Conservation (phyloP, 2,329 filamentous ascomycete genomes). For the Seiridium cupressi region DNA sequence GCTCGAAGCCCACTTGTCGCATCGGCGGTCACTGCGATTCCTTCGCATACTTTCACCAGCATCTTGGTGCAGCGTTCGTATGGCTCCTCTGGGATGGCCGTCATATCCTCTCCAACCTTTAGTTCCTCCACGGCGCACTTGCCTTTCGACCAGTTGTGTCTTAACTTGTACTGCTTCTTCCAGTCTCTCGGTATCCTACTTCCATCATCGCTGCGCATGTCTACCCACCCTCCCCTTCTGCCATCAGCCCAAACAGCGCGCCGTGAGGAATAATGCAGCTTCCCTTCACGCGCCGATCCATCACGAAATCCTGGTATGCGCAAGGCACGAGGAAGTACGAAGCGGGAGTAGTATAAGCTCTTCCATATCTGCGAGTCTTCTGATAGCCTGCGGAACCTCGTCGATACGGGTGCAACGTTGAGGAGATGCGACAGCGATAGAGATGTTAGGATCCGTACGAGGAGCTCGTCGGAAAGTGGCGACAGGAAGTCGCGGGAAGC, state of each 20-base stretch:
- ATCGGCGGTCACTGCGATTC: slow-evolving; percentile 77
- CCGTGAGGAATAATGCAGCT: slow-evolving; percentile 44
- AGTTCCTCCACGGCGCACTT: slow-evolving; percentile 80
- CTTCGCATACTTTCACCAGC: slow-evolving; percentile 74
- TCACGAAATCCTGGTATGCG: slow-evolving; percentile 66
- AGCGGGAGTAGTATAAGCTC: slow-evolving; percentile 80
- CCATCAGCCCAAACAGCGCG: slow-evolving; percentile 45
- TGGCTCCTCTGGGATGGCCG: slow-evolving; percentile 18
- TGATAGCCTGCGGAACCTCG: slow-evolving; percentile 69
- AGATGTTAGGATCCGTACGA: slow-evolving; percentile 79
- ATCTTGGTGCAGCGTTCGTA: slow-evolving; percentile 49
- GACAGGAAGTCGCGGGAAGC: slow-evolving; percentile 60
- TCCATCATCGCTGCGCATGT: slow-evolving; percentile 53
- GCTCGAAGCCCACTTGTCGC: slow-evolving; percentile 66
- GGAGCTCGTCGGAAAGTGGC: slow-evolving; percentile 78
- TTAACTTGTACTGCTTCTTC: slow-evolving; percentile 77
- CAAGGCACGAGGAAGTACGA: slow-evolving; percentile 77
- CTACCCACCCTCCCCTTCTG: slow-evolving; percentile 40
- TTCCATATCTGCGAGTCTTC: slow-evolving; percentile 91
- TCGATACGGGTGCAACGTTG: slow-evolving; percentile 64
- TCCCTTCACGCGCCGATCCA: slow-evolving; percentile 29
- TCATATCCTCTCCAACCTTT: slow-evolving; percentile 31
- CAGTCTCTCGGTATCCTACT: slow-evolving; percentile 19
- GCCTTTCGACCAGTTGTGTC: slow-evolving; percentile 88
- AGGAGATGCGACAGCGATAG: slow-evolving; percentile 70